Conservation (phyloP, 1,284 basidiomycete species). For the Tilletia indica region DNA sequence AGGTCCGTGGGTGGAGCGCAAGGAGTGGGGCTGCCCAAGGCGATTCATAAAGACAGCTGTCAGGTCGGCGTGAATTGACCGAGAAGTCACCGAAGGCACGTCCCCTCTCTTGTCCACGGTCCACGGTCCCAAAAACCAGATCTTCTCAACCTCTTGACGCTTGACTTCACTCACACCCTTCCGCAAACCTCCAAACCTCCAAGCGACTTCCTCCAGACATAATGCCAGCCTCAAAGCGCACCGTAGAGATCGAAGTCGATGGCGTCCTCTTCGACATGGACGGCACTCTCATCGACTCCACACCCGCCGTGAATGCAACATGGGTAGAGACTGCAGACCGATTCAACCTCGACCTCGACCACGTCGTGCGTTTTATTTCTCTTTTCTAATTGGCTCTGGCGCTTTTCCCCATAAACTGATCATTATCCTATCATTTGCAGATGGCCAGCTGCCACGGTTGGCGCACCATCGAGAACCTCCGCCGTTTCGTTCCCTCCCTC, state of each 20-base stretch:
- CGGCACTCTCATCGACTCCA: conserved; percentile 54
- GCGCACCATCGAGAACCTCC: conserved; percentile 51
- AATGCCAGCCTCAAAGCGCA: not conserved
- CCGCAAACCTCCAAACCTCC: too few species aligned
- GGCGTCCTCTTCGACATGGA: conserved; percentile 55
- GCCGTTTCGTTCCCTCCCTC: conserved; percentile 46
- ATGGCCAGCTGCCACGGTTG: conserved; percentile 41
- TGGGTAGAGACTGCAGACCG: conserved; percentile 47
- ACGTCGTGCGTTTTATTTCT: conserved; percentile 33
- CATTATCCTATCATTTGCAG: not conserved
- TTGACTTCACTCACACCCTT: too few species aligned
- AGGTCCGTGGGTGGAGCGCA: too few species aligned
- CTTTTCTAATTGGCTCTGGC: not conserved
- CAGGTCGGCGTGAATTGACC: too few species aligned
- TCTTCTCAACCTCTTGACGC: too few species aligned
- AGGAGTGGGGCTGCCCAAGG: too few species aligned
- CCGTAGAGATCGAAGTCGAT: conserved; percentile 27
- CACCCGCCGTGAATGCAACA: conserved; percentile 51
- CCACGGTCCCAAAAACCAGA: too few species aligned
- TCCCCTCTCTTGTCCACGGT: too few species aligned
- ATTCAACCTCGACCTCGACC: conserved; percentile 49
- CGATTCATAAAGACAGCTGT: too few species aligned
- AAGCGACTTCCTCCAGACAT: not conserved
- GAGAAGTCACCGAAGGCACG: too few species aligned
- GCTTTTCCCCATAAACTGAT: not conserved